A percentile compares a stretch with the other conserved stretches of the same genome.
These are phyloP conservation scores for Camellia lanceoleosa DNA, from an alignment of 148 eudicot species.

Conservation along the genomic window DNA sequence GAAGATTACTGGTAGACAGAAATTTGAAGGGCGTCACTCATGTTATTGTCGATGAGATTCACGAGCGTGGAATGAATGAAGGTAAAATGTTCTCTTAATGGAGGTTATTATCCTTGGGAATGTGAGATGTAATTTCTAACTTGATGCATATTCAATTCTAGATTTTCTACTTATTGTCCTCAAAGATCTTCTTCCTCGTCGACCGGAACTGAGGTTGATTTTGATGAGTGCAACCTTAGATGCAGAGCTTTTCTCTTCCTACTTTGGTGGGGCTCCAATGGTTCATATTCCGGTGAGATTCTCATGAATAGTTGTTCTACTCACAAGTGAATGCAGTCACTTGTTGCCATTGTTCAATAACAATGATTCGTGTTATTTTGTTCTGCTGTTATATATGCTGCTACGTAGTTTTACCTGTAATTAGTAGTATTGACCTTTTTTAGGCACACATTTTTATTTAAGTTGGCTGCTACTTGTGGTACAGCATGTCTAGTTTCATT, in stretches of 20 bases:
- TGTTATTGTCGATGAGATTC: constrained; percentile 95
- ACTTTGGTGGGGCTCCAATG: constrained; percentile 76
- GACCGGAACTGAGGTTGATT: constrained; percentile 83
- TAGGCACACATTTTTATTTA: not conserved
- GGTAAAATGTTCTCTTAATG: constrained; percentile 40
- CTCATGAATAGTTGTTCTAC: not conserved
- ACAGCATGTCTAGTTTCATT: not conserved
- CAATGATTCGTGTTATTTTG: not conserved
- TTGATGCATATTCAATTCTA: constrained; percentile 28
- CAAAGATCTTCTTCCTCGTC: constrained; percentile 86
- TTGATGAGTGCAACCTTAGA: constrained; percentile 99
- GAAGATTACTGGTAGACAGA: constrained; percentile 88
- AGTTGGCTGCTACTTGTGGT: not conserved
- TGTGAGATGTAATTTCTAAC: constrained; percentile 14
- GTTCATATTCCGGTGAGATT: constrained; percentile 75
- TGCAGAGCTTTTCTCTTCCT: constrained; percentile 88
- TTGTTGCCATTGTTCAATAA: not conserved
- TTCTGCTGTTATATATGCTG: constrained; percentile 3
- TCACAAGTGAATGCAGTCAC: constrained; percentile 1
- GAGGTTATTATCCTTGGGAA: constrained; percentile 7
- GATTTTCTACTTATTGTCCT: constrained; percentile 95
- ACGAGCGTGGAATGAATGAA: constrained; percentile 99
- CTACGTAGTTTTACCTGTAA: not conserved
- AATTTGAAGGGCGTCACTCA: constrained; percentile 88
- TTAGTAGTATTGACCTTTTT: not conserved